A percentile compares a stretch with the other conserved stretches of the same genome.
Conservation (phyloP, 495 filamentous ascomycete species). For the Lasiosphaeriaceae sp. region DNA sequence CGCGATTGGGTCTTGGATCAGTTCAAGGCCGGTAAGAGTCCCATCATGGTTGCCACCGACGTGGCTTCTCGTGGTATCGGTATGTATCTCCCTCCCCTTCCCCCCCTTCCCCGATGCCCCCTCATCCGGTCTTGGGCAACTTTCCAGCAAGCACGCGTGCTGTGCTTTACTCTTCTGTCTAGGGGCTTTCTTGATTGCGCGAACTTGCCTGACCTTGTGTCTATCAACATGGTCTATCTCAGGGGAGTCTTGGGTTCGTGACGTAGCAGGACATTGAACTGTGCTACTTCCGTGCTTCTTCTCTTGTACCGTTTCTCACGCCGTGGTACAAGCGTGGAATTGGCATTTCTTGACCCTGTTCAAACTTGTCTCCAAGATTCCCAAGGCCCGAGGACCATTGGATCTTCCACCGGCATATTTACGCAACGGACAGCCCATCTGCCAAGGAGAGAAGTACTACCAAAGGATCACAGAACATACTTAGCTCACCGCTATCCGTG, state of each 20-base stretch:
- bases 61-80: slow-evolving; percentile 99
- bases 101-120: slow-evolving; percentile 17
- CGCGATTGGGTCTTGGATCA: slow-evolving; percentile 99
- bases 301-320: slow-evolving; percentile 58
- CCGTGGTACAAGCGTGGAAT: slow-evolving; percentile 68
- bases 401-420: slow-evolving; percentile 50
- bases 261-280: slow-evolving; percentile 58
- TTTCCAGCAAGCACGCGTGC: slow-evolving; percentile 65
- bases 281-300: slow-evolving; percentile 68
- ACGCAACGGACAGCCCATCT: slow-evolving; percentile 52
- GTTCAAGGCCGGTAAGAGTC: slow-evolving; percentile 95
- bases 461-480: slow-evolving; percentile 63
- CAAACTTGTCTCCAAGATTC: slow-evolving; percentile 54
- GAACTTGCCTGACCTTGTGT: slow-evolving; percentile 84
- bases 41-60: slow-evolving; percentile 97
- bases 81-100: slow-evolving; percentile 68
- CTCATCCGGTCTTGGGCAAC: slow-evolving; percentile 44
- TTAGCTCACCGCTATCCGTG: slow-evolving; percentile 39
- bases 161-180: slow-evolving; percentile 90
- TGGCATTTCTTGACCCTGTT: slow-evolving; percentile 66
- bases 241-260: slow-evolving; percentile 81
- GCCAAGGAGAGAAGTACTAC: slow-evolving; percentile 57
- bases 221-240: slow-evolving; percentile 72
- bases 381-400: slow-evolving; percentile 59
- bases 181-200: slow-evolving; percentile 70